Conservation (phyloP, 2,329 filamentous ascomycete genomes). For the Catunica adiposa region DNA sequence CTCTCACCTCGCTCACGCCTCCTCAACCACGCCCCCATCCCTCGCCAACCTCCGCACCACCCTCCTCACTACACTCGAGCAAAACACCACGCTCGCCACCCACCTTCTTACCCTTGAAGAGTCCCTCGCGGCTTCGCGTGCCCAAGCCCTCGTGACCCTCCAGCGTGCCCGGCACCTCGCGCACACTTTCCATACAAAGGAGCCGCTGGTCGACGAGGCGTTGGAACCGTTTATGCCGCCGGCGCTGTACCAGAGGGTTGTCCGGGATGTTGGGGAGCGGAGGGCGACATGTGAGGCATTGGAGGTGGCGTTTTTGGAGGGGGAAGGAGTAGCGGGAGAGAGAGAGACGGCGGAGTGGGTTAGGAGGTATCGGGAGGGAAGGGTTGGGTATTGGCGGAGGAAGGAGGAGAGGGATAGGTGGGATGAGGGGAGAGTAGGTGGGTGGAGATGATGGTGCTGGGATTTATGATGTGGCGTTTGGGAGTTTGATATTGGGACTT, state of each 20-base stretch:
- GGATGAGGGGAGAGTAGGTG: constrained; percentile 90
- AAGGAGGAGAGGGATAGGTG: constrained; percentile 81
- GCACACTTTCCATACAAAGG: not conserved
- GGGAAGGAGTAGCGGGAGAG: constrained; percentile 41
- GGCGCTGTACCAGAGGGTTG: constrained; percentile 67
- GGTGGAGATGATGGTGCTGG: constrained; percentile 54
- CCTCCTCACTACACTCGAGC: constrained; percentile 47
- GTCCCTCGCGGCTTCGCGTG: constrained; percentile 42
- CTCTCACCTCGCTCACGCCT: constrained; percentile 45
- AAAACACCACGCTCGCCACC: constrained; percentile 55
- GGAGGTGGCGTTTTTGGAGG: constrained; percentile 83
- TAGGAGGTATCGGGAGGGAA: constrained; percentile 61
- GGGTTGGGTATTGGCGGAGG: constrained; percentile 60
- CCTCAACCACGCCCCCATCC: constrained; percentile 54
- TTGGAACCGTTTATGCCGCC: constrained; percentile 73
- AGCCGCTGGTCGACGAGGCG: constrained; percentile 52
- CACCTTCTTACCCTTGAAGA: constrained; percentile 45
- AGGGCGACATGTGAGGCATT: constrained; percentile 63
- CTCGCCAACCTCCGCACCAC: constrained; percentile 46
- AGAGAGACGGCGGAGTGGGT: constrained; percentile 78
- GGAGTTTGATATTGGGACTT: not conserved
- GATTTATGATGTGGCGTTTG: not conserved
- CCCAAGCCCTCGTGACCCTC: constrained; percentile 49
- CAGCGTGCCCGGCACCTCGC: not conserved
- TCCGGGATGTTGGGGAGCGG: constrained; percentile 64